A percentile compares a stretch with the other conserved stretches of the same genome.
Evolutionary conservation across 306 rosid genomes (phyloP).

Genomic region (Corylus avellana): DNA sequence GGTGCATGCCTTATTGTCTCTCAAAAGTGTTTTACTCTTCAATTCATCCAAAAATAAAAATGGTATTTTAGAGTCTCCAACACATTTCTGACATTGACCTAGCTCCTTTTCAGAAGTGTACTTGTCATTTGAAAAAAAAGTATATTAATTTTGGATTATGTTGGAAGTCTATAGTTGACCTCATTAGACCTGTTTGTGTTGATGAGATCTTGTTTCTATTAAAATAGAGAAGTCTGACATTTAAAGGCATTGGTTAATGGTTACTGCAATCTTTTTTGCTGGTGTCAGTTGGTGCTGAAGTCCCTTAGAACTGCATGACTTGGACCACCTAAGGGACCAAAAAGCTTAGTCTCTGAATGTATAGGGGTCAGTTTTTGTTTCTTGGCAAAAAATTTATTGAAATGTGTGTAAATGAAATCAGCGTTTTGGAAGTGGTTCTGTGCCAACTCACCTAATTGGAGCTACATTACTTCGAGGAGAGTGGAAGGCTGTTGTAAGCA

Average conservation of each 20-base stretch:
- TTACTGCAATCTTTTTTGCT: not conserved
- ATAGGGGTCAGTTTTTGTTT: not conserved
- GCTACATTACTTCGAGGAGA: conserved; percentile 79
- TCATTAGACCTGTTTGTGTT: not conserved
- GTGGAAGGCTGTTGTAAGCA: conserved; percentile 72
- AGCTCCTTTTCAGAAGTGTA: not conserved
- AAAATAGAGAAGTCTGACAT: not conserved
- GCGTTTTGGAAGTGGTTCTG: conserved; percentile 98
- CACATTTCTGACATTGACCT: not conserved
- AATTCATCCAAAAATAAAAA: too few relatives aligned
- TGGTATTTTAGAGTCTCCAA: not conserved
- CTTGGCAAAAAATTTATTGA: conserved; percentile 26
- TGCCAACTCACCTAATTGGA: conserved; percentile 86
- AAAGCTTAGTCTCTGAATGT: not conserved
- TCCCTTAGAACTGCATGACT: conserved; percentile 1
- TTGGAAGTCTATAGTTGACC: not conserved
- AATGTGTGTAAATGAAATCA: conserved; percentile 37
- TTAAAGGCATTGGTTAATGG: not conserved
- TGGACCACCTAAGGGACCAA: not conserved
- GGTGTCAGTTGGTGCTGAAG: not conserved
- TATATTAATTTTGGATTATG: not conserved
- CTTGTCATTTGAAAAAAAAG: not conserved
- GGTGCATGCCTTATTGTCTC: not conserved
- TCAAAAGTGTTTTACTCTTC: not conserved
- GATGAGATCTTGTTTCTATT: not conserved